Percentiles rank a stretch among this genome's conserved stretches.
Evolutionary conservation across 2,329 filamentous ascomycete genomes (phyloP).

Genomic region (Colletotrichum sp.): DNA sequence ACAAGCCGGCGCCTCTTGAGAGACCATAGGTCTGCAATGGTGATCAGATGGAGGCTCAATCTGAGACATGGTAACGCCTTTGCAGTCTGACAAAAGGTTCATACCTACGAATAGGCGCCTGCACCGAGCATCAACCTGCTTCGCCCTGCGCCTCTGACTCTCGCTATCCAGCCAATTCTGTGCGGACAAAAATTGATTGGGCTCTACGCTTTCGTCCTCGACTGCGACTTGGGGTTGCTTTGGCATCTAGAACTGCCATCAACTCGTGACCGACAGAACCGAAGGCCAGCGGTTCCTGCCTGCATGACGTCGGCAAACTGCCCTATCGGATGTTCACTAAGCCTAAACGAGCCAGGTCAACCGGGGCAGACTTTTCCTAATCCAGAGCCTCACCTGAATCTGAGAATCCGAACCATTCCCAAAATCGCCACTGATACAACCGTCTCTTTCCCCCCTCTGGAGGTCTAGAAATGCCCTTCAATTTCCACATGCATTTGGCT

Average conservation of each 20-base stretch:
- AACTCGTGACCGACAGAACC: neutral
- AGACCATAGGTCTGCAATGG: neutral
- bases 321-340: neutral
- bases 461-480: neutral
- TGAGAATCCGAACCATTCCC: conserved; percentile 21
- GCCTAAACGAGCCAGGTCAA: conserved; percentile 1
- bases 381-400: conserved; percentile 25
- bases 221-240: conserved; percentile 2
- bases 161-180: neutral
- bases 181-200: neutral
- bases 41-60: neutral
- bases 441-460: neutral
- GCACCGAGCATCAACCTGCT: neutral
- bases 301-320: neutral
- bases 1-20: neutral
- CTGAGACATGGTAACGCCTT: neutral
- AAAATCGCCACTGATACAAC: conserved; percentile 5
- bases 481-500: conserved; percentile 15
- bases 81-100: neutral
- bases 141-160: neutral
- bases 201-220: neutral
- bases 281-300: neutral
- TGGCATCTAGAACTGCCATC: neutral
- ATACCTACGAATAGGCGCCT: neutral
- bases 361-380: conserved; percentile 10